Conservation (phyloP, 2,329 filamentous ascomycete genomes). For the Hymenoscyphus salicellus region DNA sequence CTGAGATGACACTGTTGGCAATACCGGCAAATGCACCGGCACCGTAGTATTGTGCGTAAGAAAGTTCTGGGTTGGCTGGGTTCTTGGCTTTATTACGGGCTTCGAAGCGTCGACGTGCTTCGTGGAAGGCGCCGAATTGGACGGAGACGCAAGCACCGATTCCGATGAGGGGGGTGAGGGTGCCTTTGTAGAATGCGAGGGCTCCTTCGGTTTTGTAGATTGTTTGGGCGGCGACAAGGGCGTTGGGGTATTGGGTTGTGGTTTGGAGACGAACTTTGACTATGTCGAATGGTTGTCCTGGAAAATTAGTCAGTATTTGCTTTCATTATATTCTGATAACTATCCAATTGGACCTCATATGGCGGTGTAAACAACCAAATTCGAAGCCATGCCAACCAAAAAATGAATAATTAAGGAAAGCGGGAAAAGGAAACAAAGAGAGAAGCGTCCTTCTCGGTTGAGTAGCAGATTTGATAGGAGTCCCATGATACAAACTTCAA, state of each 20-base stretch:
- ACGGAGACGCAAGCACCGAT: slow-evolving; percentile 98
- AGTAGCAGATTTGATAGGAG: too few relatives aligned
- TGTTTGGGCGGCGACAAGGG: slow-evolving; percentile 73
- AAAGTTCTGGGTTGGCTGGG: slow-evolving; percentile 49
- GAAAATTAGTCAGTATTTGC: slow-evolving; percentile 21
- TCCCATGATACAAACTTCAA: too few relatives aligned
- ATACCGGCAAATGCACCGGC: slow-evolving; percentile 90
- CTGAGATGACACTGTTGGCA: slow-evolving; percentile 82
- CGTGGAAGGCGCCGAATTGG: slow-evolving; percentile 96
- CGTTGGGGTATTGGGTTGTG: slow-evolving; percentile 73
- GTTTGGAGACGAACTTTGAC: slow-evolving; percentile 98
- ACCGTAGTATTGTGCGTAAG: slow-evolving; percentile 83
- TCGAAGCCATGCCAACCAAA: neutral
- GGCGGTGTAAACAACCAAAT: neutral
- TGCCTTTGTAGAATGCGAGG: slow-evolving; percentile 96
- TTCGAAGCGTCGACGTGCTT: slow-evolving; percentile 83
- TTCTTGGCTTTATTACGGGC: slow-evolving; percentile 57
- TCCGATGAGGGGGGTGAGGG: slow-evolving; percentile 86
- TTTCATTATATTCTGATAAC: neutral
- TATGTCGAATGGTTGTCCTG: slow-evolving; percentile 78
- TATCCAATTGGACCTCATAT: neutral
- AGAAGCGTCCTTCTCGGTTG: neutral
- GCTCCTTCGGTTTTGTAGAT: slow-evolving; percentile 89
- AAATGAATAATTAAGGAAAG: neutral
- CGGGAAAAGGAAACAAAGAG: neutral